Base-by-base conservation (phyloP, 1,139 yeast genomes). In the Debaryomyces robertsiae region DNA sequence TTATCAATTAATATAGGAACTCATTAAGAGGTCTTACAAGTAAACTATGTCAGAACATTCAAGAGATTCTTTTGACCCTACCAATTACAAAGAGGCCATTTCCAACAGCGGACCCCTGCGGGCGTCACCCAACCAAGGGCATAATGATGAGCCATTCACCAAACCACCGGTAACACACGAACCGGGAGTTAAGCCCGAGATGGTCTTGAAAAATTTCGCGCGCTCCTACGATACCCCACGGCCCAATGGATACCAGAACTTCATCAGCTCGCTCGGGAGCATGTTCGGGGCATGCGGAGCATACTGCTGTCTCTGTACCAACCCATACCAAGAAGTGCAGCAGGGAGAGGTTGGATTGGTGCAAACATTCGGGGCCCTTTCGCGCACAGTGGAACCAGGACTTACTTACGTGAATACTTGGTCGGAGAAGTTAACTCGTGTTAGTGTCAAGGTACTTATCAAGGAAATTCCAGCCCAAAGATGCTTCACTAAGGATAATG, bases 321-420 rank as follows among this genome's bases (percentile, higher is more conserved):
- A 81, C 53, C 89, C 89, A 7, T 83, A 79, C 65, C 67, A 73
- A 54, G 67, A 72, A 34, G 86, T 84, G 31, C 63, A 73, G 32
- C 88, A 83, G 61, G 91, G 91, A 57, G 71, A 78, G 45, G 89
- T 84, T 42, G 91, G 90, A 11, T 68, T 84, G 45, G 73, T 84
- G 34, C 84, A 84, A 42, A 73, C 77, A 32, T 84, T 82, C 58
- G 91, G 91, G 53, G 82, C 84, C 40, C 71, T 83, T 49, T 70
- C 83, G 44, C 69, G 82, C 58, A 70, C 83, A 6, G 84, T 79
- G 29, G 90, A 83, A 57, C 89, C 90, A 2, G 91, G 91, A 37
- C 71, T 83, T 42, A 69, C 77, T 17, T 78, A 78, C 52, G 81
- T 84, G 40, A 83, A 83, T 58, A 81, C 82, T 11, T 70, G 84